Percentiles rank a stretch among this genome's conserved stretches.
phyloP scores from a whole-genome alignment of 805 yeast species.

The Phaffomyces antillensis region DNA sequence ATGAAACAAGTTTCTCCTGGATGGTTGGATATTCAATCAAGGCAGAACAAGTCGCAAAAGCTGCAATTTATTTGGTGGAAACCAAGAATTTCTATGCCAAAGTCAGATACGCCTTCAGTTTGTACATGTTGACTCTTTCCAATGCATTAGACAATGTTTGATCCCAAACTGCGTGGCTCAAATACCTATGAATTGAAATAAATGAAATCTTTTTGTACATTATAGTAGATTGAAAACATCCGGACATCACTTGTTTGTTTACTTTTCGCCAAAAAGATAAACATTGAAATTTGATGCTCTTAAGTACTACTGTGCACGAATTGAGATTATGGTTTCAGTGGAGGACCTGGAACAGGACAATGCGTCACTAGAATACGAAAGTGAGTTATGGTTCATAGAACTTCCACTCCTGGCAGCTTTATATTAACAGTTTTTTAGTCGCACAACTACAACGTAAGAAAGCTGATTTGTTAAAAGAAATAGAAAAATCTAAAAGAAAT shows the following conservation, averaged over 20 bases:
- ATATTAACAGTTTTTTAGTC: conserved; percentile 8
- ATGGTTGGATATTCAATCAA: conserved; percentile 12
- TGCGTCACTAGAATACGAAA: conserved; percentile 28
- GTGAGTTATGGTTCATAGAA: conserved; percentile 6
- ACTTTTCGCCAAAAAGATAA: background rate
- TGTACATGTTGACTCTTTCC: conserved; percentile 2
- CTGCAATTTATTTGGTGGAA: conserved; percentile 12
- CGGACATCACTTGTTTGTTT: conserved; percentile 4
- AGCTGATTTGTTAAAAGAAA: conserved; percentile 17
- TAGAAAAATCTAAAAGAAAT: conserved; percentile 19
- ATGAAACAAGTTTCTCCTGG: conserved; percentile 9
- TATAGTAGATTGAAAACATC: background rate
- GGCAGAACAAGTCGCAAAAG: conserved; percentile 15
- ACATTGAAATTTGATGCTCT: background rate
- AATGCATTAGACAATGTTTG: conserved; percentile 5
- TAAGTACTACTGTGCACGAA: no score
- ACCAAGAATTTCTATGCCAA: background rate
- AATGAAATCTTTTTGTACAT: no score
- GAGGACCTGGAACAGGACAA: conserved; percentile 30
- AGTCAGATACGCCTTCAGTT: conserved; percentile 5
- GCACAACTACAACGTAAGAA: conserved; percentile 17
- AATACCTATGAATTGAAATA: background rate
- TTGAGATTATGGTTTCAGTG: conserved; percentile 20
- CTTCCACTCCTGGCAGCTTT: background rate
- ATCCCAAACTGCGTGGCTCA: background rate